Percentiles rank a stretch among this genome's conserved stretches.
These are phyloP conservation scores for Penicillium argentinense DNA, from an alignment of 495 filamentous ascomycete genomes.

Conservation along the genomic window DNA sequence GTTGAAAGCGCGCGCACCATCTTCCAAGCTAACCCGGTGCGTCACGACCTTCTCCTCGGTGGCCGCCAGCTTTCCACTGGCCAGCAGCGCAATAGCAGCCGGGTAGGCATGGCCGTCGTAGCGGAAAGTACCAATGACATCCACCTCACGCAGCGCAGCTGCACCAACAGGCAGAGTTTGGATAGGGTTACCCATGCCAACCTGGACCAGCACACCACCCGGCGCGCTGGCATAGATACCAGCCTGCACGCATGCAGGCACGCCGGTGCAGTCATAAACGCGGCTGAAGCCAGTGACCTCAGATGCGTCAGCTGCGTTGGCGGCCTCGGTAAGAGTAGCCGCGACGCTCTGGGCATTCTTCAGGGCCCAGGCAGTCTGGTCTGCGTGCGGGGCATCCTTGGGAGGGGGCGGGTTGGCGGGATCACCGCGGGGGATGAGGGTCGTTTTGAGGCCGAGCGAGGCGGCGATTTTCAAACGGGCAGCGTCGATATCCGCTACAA, in stretches of 20 bases:
- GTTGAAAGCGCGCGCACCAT: constrained; percentile 67
- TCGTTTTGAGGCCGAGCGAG: constrained; percentile 57
- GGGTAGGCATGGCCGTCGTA: constrained; percentile 82
- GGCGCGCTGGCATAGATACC: constrained; percentile 78
- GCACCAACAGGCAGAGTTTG: constrained; percentile 84
- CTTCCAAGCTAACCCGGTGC: constrained; percentile 70
- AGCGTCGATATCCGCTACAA: constrained; percentile 79
- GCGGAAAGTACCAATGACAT: constrained; percentile 88
- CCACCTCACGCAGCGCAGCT: constrained; percentile 83
- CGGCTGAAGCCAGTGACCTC: constrained; percentile 62
- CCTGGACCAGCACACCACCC: constrained; percentile 80
- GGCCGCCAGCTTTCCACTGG: constrained; percentile 55
- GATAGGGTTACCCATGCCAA: constrained; percentile 92
- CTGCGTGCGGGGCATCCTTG: constrained; percentile 39
- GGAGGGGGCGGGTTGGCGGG: constrained; percentile 31
- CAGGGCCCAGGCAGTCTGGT: constrained; percentile 41
- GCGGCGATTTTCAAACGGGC: constrained; percentile 72
- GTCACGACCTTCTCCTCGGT: constrained; percentile 66
- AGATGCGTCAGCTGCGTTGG: constrained; percentile 35
- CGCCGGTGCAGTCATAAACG: constrained; percentile 90
- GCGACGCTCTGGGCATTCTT: constrained; percentile 45
- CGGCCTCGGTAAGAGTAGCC: constrained; percentile 35
- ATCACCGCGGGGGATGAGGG: constrained; percentile 56
- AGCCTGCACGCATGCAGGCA: constrained; percentile 82
- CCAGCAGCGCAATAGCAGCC: constrained; percentile 73